These are phyloP conservation scores for Neurospora discreta DNA, from an alignment of 495 filamentous ascomycete species.

Conservation along the genomic window DNA sequence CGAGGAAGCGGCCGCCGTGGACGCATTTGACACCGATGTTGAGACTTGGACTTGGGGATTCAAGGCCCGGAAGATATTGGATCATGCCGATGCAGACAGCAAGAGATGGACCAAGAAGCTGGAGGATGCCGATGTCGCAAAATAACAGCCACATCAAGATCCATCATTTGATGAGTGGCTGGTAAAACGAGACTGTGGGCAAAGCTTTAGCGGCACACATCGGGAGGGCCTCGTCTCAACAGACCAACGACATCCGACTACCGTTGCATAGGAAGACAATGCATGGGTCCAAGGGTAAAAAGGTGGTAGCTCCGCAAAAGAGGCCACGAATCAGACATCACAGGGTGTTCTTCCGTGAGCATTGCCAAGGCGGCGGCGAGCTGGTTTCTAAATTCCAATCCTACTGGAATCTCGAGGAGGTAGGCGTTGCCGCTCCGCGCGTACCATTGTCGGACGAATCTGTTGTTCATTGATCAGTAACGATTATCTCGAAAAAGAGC, in stretches of 20 bases:
- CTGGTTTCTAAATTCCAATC: background rate
- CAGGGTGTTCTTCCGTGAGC: background rate
- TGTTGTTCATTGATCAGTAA: constrained; percentile 3
- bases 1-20: background rate
- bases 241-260: background rate
- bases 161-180: background rate
- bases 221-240: background rate
- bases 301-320: background rate
- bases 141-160: background rate
- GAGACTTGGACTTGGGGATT: background rate
- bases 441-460: constrained; percentile 25
- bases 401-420: constrained; percentile 21
- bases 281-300: background rate
- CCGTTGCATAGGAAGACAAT: background rate
- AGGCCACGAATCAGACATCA: background rate
- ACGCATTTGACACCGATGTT: background rate
- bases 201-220: background rate
- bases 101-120: background rate
- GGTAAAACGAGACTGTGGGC: background rate
- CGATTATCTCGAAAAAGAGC: background rate
- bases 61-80: background rate
- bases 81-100: background rate
- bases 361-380: background rate
- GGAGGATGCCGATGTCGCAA: background rate
- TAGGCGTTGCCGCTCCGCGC: constrained; percentile 12